A percentile compares a stretch with the other conserved stretches of the same genome.
phyloP scores from a whole-genome alignment of 2,329 filamentous ascomycete species.

The Capronia epimyces region DNA sequence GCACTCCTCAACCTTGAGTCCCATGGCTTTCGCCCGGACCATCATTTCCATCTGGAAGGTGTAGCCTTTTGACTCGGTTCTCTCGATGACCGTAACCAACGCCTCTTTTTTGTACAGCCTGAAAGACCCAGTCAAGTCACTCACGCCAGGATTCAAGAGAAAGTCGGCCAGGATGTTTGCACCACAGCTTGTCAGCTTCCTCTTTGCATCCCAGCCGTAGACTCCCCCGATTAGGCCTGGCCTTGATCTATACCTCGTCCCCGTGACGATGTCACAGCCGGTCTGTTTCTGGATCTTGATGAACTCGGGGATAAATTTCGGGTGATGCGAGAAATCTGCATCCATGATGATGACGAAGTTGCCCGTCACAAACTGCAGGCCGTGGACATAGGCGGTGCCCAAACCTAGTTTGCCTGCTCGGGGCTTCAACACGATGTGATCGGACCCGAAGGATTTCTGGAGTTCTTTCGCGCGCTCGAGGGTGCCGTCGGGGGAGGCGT shows the following conservation, averaged over 20 bases:
- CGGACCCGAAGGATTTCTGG: constrained; percentile 69
- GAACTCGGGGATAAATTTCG: constrained; percentile 97
- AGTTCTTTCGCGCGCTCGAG: constrained; percentile 87
- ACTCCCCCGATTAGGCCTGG: constrained; percentile 65
- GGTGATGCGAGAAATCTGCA: constrained; percentile 97
- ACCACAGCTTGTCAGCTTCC: constrained; percentile 67
- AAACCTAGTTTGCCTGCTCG: constrained; percentile 95
- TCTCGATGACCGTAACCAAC: constrained; percentile 81
- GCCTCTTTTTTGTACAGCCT: constrained; percentile 88
- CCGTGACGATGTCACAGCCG: constrained; percentile 94
- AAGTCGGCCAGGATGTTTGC: constrained; percentile 96
- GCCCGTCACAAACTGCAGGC: constrained; percentile 79
- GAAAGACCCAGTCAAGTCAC: constrained; percentile 92
- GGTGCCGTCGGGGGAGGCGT: constrained; percentile 93
- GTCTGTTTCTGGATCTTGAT: constrained; percentile 70
- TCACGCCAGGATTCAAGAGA: constrained; percentile 84
- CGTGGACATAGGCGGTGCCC: constrained; percentile 92
- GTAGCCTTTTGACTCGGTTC: constrained; percentile 93
- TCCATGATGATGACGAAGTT: constrained; percentile 99
- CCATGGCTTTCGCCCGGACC: constrained; percentile 94
- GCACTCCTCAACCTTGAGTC: constrained; percentile 87
- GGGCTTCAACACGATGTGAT: constrained; percentile 75
- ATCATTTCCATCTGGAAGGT: constrained; percentile 99
- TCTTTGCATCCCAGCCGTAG: constrained; percentile 93
- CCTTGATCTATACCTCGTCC: constrained; percentile 78